A percentile compares a stretch with the other conserved stretches of the same genome.
Evolutionary conservation across 257 asterid genomes (phyloP).

Genomic region (Solanum bulbocastanum): DNA sequence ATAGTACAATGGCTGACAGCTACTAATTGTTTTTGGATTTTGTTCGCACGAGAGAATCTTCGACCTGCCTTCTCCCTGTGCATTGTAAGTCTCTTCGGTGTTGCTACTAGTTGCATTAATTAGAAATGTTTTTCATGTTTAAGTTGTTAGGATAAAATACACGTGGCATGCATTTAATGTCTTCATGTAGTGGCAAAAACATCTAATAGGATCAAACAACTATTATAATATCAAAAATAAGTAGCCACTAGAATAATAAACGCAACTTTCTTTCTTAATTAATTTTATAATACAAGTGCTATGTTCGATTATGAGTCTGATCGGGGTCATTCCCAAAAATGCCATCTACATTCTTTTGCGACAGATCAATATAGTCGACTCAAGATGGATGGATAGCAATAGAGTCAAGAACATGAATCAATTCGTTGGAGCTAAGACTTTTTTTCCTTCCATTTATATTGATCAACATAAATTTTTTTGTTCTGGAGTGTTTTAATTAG

Average conservation of each 20-base stretch:
- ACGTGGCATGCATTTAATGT: background rate
- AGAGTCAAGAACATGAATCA: no score
- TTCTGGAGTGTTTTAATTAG: no score
- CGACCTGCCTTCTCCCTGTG: background rate
- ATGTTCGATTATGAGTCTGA: background rate
- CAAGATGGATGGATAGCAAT: no score
- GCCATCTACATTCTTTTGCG: no score
- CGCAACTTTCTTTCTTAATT: no score
- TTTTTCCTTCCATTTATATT: no score
- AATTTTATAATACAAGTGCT: background rate
- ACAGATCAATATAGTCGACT: no score
- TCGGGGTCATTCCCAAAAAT: no score
- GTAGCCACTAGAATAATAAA: no score
- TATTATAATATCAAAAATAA: background rate
- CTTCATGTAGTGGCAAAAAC: background rate
- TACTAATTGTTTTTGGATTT: constrained; percentile 18
- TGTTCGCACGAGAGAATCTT: constrained; percentile 35
- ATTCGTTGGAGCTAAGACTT: no score
- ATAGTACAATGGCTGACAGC: constrained; percentile 24
- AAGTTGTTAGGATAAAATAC: background rate
- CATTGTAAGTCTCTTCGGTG: background rate
- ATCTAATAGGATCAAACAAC: background rate
- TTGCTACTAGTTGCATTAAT: background rate
- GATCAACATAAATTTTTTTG: no score
- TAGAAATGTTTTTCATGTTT: background rate